Base-by-base conservation (phyloP, 2,329 filamentous ascomycete genomes). In the Xylariaceae sp. region DNA sequence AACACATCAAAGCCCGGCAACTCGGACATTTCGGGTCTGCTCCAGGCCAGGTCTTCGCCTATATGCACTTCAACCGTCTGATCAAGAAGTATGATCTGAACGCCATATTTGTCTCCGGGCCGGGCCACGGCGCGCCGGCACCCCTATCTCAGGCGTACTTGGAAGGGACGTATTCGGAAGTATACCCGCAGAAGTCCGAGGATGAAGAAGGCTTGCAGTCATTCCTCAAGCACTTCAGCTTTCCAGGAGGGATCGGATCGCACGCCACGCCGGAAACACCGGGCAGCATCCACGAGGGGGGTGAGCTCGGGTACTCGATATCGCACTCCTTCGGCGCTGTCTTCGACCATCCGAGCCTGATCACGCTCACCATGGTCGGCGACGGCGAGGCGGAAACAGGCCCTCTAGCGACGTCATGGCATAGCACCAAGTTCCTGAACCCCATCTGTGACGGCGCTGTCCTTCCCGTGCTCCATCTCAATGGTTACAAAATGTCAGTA, bases 161-260 rank as follows among this genome's bases (percentile, higher is more conserved):
- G 11, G 85, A 89, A 56, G 84, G 85, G 21, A 78, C 81, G 29
- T 88, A 88, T 62, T 80, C 79, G 2, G 83, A 88, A 54, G 78
- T 88, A 16, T 89, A 88, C 51, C 83, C 83, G 2, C 76, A 85
- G 42, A 86, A 83, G 65, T 75, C 78, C 2, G 75, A 84, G 51
- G 76, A 85, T 55, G 63, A 72, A 27, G 74, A 81, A 41, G 85
- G 85, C 17, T 67, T 89, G 70, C 76, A 80, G 52, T 74, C 71
- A 44, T 88, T 88, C 70, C 88, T 88, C 75, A 88, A 87, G 66
- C 77, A 83, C 49, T 89, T 89, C 65, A 88, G 83, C 1, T 88
- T 88, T 63, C 85, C 85, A 0, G 84, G 85, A 13, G 85, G 85
- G 38, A 81, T 88, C 52, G 83, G 83, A 38, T 85, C 80, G 14